Evolutionary conservation across 306 rosid genomes (phyloP), one percentile per base, ranked within the genome.

Genomic region (Cicer pinnatifidum): DNA sequence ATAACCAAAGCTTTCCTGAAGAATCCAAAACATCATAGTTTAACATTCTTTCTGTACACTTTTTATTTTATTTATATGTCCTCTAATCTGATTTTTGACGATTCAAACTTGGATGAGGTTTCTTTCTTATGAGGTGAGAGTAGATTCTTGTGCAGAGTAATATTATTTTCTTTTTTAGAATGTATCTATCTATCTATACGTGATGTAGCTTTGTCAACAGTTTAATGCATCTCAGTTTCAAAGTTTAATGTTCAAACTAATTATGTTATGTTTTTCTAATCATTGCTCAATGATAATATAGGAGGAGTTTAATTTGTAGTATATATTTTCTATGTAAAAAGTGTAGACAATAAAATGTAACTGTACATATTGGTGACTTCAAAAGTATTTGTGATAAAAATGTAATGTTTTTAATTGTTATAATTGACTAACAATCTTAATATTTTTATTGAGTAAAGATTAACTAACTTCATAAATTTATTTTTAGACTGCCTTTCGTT

Each of bases 1-100:
- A 7, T 6, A 35, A 59, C 80, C 95, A 12, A 69, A 89, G 63
- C 47, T 8, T 17, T 44, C 9, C 5, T 78, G 57, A 70, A 78
- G 72, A 71, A 72, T 65, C 39, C 73, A 62, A 78, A 54, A 13
- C 12, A 45, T 54, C 71, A 50, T 74, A 12, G 64, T 64, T 35
- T 40, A 73, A 57, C 12, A 19, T 1, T 35, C 11, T 61, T 35
- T 15, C 33, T 62, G 43, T 63, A 11, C 67, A 78, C 11, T 71
- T 19, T 23, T 13, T 44, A 10, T 71, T 52, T 53, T 1, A 23
- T 33, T 7, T 59, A 9, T 69, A 3, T 51, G 11, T 78, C 41
- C 63, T 41, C 33, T 28, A 52, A 43, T 62, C 45, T 79, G 69
- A 56, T 72, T 35, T 79, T 20, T 79, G 69, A 65, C 83, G 53